Base-by-base conservation (phyloP, 352 stramenopile species). In the Peronospora belbahrii region DNA sequence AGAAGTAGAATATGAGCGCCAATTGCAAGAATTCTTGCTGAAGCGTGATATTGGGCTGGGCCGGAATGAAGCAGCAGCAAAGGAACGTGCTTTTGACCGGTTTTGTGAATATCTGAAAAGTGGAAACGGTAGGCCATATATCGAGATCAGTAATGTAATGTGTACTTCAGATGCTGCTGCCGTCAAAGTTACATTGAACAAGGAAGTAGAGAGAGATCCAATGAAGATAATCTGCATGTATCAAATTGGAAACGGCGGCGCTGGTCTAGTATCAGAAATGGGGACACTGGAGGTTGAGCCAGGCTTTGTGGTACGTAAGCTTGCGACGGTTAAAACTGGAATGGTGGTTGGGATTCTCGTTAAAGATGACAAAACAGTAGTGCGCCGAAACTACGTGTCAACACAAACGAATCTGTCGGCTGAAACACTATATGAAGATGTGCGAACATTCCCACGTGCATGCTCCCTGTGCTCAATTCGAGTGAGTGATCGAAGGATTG, bases 401-500 rank as follows among this genome's bases (percentile, higher is more conserved):
- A 7, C 18, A 4, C 50, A 42, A 30, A 2, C 3, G 22, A 13
- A 6, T 2, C 8, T 9, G n/a, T 48, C 38, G 15, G 33, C 24
- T 11, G 3, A 20, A 54, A 32, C 13, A 24, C 4, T 28, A 28
- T 9, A 28, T 28, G 24, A 11, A 28, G 24, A 43, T 5, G 30
- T 54, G 7, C 48, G 48, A 14, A 47, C 24, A 27, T 62, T 62
- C 13, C 42, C 48, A n/a, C 23, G 14, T 3, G 33, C 17, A 3
- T 54, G 51, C 10, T 58, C 41, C 2, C 24, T 62, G 4, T 65
- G 52, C 32, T 54, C 51, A 4, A 31, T 62, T 31, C 45, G 40
- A 50, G 52, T 22, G 2, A 39, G 17, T 9, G 57, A 59, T 35
- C 47, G 57, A 11, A 41, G 18, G 6, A 27, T 58, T 28, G 56